Percentiles rank a stretch among this genome's conserved stretches.
phyloP scores from a whole-genome alignment of 139 green algal genomes.

The Pleodorina starrii region DNA sequence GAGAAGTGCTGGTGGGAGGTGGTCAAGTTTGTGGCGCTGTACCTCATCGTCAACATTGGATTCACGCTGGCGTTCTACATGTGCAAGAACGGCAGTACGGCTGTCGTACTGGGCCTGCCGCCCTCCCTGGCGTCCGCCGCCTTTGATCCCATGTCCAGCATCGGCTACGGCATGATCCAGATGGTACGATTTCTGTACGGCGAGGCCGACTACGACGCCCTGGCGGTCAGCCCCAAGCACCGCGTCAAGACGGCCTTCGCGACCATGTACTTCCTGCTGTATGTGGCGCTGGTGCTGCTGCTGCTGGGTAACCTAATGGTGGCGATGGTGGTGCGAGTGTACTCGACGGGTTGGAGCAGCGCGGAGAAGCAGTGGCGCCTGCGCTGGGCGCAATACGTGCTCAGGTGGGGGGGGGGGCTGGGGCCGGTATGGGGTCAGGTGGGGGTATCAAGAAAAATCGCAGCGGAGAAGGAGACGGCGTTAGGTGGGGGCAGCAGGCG shows the following conservation, averaged over 20 bases:
- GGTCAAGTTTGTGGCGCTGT: slow-evolving; percentile 62
- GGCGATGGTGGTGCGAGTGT: slow-evolving; percentile 52
- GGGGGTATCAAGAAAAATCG: background rate
- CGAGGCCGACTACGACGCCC: slow-evolving; percentile 62
- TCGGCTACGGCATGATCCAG: slow-evolving; percentile 50
- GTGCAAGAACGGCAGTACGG: slow-evolving; percentile 49
- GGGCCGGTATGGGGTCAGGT: background rate
- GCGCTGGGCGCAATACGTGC: slow-evolving; percentile 62
- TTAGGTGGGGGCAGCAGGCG: background rate
- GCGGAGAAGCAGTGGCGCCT: slow-evolving; percentile 56
- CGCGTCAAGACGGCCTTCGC: slow-evolving; percentile 59
- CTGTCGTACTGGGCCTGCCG: background rate
- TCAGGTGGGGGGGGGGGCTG: slow-evolving; percentile 33
- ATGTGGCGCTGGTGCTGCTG: slow-evolving; percentile 62
- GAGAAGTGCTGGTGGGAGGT: slow-evolving; percentile 64
- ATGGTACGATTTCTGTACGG: slow-evolving; percentile 62
- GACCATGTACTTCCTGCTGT: slow-evolving; percentile 68
- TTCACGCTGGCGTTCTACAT: slow-evolving; percentile 76
- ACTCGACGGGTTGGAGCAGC: background rate
- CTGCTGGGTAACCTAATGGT: slow-evolving; percentile 68
- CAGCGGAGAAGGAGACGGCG: too few species aligned
- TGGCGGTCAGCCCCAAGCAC: slow-evolving; percentile 29
- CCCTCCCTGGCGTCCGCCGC: background rate
- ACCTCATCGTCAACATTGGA: slow-evolving; percentile 66
- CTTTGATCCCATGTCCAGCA: slow-evolving; percentile 32